Conservation (phyloP, 2,329 filamentous ascomycete genomes). For the Calonectria fujianensis region DNA sequence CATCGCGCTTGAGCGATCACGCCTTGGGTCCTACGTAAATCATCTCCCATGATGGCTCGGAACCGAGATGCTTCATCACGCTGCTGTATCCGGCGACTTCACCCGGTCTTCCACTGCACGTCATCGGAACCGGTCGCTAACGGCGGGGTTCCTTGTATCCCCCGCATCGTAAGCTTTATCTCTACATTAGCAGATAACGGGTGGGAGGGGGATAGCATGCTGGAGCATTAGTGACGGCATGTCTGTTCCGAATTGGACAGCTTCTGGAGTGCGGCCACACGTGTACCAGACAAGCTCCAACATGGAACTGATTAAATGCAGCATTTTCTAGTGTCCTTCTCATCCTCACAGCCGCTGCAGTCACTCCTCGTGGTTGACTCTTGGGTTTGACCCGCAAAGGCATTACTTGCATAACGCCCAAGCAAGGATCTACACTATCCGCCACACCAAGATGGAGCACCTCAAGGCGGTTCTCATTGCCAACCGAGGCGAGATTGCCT, state of each 20-base stretch:
- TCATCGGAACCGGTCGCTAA: slow-evolving; percentile 23
- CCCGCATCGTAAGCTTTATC: slow-evolving; percentile 34
- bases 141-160: slow-evolving; percentile 23
- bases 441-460: slow-evolving; percentile 29
- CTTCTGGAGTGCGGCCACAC: background rate
- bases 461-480: slow-evolving; percentile 68
- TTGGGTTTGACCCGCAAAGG: background rate
- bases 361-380: background rate
- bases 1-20: background rate
- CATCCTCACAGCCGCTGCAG: background rate
- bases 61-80: slow-evolving; percentile 17
- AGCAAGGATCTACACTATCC: background rate
- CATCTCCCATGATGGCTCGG: slow-evolving; percentile 5
- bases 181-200: slow-evolving; percentile 29
- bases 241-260: slow-evolving; percentile 8
- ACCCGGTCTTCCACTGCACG: slow-evolving; percentile 9
- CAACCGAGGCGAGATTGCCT: slow-evolving; percentile 76
- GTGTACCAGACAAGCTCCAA: background rate
- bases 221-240: slow-evolving; percentile 26
- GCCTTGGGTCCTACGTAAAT: background rate
- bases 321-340: background rate
- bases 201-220: background rate
- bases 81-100: background rate
- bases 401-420: slow-evolving; percentile 1
- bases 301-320: slow-evolving; percentile 16